Percentiles rank a stretch among this genome's conserved stretches.
phyloP scores from a whole-genome alignment of 768 basidiomycete genomes.

The Phaffia australis region DNA sequence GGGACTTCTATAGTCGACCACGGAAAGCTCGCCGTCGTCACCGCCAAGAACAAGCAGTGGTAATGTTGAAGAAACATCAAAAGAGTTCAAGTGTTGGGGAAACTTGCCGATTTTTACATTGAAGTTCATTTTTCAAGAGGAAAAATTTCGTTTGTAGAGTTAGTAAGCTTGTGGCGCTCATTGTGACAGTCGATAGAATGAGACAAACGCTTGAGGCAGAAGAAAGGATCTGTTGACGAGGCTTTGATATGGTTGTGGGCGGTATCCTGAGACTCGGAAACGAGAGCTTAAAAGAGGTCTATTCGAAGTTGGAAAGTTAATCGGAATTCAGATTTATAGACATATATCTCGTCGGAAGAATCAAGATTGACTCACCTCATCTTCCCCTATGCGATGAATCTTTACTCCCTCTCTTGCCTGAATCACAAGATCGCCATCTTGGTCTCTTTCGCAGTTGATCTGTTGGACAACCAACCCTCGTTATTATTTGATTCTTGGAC shows the following conservation, averaged over 20 bases:
- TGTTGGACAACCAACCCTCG: neutral
- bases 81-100: conserved; percentile 8
- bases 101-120: neutral
- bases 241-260: conserved; percentile 1
- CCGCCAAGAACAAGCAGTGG: conserved; percentile 16
- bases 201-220: conserved; percentile 1
- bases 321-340: too few relatives aligned
- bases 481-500: neutral
- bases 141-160: neutral
- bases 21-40: conserved; percentile 9
- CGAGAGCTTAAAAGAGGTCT: conserved; percentile 15
- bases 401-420: conserved; percentile 2
- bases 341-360: neutral
- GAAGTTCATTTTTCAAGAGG: too few relatives aligned
- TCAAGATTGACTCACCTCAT: conserved; percentile 1
- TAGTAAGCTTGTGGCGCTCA: neutral
- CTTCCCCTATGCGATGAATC: conserved; percentile 6
- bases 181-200: neutral
- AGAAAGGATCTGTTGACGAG: conserved; percentile 1
- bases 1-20: neutral
- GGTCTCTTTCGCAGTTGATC: neutral
- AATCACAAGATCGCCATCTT: conserved; percentile 15
- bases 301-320: neutral
- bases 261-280: conserved; percentile 7
- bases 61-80: conserved; percentile 7